Percentiles rank a stretch among this genome's conserved stretches.
Conservation (phyloP, 495 filamentous ascomycete genomes). For the Margaritispora aquatica region DNA sequence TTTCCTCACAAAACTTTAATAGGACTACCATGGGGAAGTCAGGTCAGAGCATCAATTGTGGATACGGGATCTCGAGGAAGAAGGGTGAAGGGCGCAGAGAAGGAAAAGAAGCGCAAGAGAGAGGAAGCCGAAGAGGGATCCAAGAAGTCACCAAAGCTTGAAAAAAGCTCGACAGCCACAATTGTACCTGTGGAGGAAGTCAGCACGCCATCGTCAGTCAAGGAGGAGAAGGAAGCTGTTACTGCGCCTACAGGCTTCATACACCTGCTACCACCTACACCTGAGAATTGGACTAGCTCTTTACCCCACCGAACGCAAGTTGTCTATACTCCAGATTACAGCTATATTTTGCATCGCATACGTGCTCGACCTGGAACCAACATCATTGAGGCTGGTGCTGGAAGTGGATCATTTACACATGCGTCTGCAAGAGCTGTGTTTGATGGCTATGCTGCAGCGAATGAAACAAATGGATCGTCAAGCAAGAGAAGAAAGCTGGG, state of each 20-base stretch:
- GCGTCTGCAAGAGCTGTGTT: slow-evolving; percentile 83
- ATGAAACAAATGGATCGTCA: neutral
- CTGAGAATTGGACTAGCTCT: slow-evolving; percentile 85
- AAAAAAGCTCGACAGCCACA: slow-evolving; percentile 8
- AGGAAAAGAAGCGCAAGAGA: slow-evolving; percentile 46
- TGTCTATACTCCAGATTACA: slow-evolving; percentile 96
- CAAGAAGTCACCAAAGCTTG: slow-evolving; percentile 23
- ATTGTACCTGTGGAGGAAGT: neutral
- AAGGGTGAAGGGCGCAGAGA: slow-evolving; percentile 40
- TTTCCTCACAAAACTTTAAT: slow-evolving; percentile 88
- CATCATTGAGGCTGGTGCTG: slow-evolving; percentile 89
- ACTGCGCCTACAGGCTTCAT: slow-evolving; percentile 77
- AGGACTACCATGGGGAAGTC: slow-evolving; percentile 79
- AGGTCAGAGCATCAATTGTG: slow-evolving; percentile 82
- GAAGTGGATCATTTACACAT: slow-evolving; percentile 93
- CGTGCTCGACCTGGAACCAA: slow-evolving; percentile 72
- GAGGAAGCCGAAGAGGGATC: slow-evolving; percentile 16
- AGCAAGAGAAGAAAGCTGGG: slow-evolving; percentile 43
- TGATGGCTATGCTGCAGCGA: slow-evolving; percentile 59
- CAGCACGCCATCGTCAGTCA: slow-evolving; percentile 10
- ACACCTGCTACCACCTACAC: slow-evolving; percentile 84
- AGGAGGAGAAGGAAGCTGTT: slow-evolving; percentile 31
- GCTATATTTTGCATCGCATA: slow-evolving; percentile 85
- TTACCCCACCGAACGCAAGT: slow-evolving; percentile 95
- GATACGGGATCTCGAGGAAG: slow-evolving; percentile 78